Conservation (phyloP, 345 rosid species). For the Hibiscus trionum region DNA sequence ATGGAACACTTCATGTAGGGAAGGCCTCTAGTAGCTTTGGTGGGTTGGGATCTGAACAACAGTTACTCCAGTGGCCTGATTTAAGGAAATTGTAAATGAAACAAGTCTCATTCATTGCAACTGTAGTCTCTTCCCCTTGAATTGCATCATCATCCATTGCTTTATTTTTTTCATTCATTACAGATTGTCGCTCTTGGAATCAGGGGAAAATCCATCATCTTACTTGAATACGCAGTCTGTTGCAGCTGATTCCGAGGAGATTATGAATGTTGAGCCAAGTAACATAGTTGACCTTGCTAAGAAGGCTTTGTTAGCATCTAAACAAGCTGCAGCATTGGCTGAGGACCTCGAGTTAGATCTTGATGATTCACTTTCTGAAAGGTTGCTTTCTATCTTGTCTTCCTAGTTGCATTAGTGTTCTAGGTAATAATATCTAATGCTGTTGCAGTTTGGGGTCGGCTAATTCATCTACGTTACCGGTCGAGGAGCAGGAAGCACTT, state of each 20-base stretch:
- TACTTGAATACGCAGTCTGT: slow-evolving; percentile 23
- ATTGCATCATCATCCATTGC: slow-evolving; percentile 4
- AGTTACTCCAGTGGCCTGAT: slow-evolving; percentile 34
- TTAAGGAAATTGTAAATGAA: slow-evolving; percentile 52
- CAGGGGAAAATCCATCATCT: slow-evolving; percentile 26
- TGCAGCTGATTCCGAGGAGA: slow-evolving; percentile 16
- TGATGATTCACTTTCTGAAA: slow-evolving; percentile 36
- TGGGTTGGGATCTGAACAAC: slow-evolving; percentile 25
- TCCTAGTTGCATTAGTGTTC: neutral
- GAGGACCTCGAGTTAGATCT: slow-evolving; percentile 22
- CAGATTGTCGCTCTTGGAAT: slow-evolving; percentile 39
- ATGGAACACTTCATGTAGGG: slow-evolving; percentile 26
- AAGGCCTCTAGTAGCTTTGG: slow-evolving; percentile 23
- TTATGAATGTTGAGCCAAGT: slow-evolving; percentile 25
- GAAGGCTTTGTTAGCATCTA: slow-evolving; percentile 68
- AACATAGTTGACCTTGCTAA: slow-evolving; percentile 51
- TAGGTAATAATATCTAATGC: neutral
- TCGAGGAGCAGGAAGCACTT: slow-evolving; percentile 29
- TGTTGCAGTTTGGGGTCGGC: slow-evolving; percentile 24
- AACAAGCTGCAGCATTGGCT: slow-evolving; percentile 49
- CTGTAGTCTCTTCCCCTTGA: neutral
- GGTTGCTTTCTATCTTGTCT: slow-evolving; percentile 31
- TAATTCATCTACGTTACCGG: slow-evolving; percentile 30
- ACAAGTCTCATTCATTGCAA: neutral
- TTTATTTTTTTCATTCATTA: neutral